Evolutionary conservation across 805 yeast genomes (phyloP).

Genomic region (Saturnispora kantuleensis): DNA sequence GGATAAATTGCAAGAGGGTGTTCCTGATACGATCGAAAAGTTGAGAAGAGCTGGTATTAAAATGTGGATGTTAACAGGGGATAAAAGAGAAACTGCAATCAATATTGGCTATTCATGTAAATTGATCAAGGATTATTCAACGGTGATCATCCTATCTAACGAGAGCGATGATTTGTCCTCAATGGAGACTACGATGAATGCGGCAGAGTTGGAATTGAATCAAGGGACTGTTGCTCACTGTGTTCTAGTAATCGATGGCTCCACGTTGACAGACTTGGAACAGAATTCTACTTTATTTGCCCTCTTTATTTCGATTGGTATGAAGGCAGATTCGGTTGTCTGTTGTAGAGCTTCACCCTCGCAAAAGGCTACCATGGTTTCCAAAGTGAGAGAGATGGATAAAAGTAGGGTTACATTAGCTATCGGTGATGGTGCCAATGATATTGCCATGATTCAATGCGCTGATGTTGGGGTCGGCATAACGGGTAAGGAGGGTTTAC

Average conservation of each 20-base stretch:
- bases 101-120: slow-evolving; percentile 94
- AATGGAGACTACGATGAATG: slow-evolving; percentile 47
- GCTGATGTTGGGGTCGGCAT: slow-evolving; percentile 98
- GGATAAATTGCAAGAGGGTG: slow-evolving; percentile 95
- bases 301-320: slow-evolving; percentile 74
- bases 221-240: slow-evolving; percentile 81
- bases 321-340: slow-evolving; percentile 81
- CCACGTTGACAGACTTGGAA: slow-evolving; percentile 66
- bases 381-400: slow-evolving; percentile 62
- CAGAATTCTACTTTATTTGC: slow-evolving; percentile 61
- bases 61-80: slow-evolving; percentile 98
- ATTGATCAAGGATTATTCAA: slow-evolving; percentile 84
- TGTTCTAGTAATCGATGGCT: slow-evolving; percentile 94
- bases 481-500: slow-evolving; percentile 94
- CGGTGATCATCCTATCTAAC: slow-evolving; percentile 57
- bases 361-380: slow-evolving; percentile 87
- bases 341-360: slow-evolving; percentile 97
- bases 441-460: slow-evolving; percentile 97
- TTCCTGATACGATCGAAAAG: slow-evolving; percentile 87
- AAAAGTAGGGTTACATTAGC: slow-evolving; percentile 77
- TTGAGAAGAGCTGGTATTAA: slow-evolving; percentile 87
- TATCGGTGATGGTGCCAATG: slow-evolving; percentile 98
- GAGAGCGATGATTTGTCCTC: slow-evolving; percentile 12
- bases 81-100: slow-evolving; percentile 95
- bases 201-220: slow-evolving; percentile 64